Evolutionary conservation across 176 grass and related monocot genomes (phyloP), one percentile per base, ranked within the genome.

Genomic region (barley (Hordeum vulgare)): DNA sequence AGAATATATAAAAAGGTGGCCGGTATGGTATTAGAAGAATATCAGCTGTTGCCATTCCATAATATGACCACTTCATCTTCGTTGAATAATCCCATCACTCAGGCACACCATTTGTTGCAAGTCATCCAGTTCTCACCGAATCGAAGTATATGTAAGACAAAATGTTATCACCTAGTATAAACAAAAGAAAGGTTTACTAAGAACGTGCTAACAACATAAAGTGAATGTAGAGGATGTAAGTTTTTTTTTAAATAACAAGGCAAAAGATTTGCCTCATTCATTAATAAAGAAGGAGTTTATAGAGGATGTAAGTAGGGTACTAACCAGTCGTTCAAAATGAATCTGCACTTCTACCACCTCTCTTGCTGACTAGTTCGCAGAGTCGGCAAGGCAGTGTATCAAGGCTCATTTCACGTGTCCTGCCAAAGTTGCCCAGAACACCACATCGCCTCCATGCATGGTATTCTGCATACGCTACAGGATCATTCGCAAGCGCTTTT

Each of bases 361-460:
- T 91, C 81, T 86, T 92, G 67, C 84, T 92, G 85, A 94, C 88
- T 47, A 77, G 62, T 81, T 97, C 92, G 66, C 95, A 97, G 45
- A 97, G 77, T 67, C 95, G 79, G 53, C 95, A 97, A 28, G 95
- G 95, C 75, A 97, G 33, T 10, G 95, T 84, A 77, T 97, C 95
- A 9, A 97, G 92, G 83, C 90, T 91, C 79, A 93, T 79, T 77
- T 90, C 95, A n/a, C 90, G 92, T 45, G 89, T 79, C 71, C 74
- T 94, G 53, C 88, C 86, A 51, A 91, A 97, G 82, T 92, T 89
- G n/a, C 95, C 95, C 75, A 93, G 58, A 20, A 86, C 53, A 12
- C 95, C 95, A 23, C 95, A 97, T 21, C 92, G 89, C 83, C 95
- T 94, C 95, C 95, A 97, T 4, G 95, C 84, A 71, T 97, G 95